Percentiles rank a stretch among this genome's conserved stretches.
These are phyloP conservation scores for Arabidopsis hybrid DNA, from an alignment of 441 rosid genomes.

Conservation along the genomic window DNA sequence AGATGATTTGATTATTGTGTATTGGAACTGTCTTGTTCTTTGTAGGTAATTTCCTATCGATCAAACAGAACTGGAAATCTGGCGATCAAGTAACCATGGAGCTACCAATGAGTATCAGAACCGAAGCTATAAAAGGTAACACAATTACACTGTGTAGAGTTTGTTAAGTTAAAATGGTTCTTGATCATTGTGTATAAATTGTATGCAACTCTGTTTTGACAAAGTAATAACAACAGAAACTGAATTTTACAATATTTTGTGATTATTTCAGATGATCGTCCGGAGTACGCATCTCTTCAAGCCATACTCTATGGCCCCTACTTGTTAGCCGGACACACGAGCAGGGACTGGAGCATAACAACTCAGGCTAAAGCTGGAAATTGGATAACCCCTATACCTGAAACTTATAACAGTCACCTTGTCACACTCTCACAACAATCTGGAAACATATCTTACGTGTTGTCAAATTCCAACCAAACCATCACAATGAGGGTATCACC, in stretches of 20 bases:
- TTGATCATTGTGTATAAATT: neutral
- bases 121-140: constrained; percentile 85
- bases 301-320: constrained; percentile 92
- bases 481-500: constrained; percentile 67
- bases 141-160: neutral
- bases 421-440: constrained; percentile 67
- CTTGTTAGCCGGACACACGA: constrained; percentile 73
- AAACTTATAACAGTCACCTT: constrained; percentile 56
- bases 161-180: constrained; percentile 4
- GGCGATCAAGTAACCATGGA: constrained; percentile 67
- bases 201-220: constrained; percentile 31
- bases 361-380: constrained; percentile 50
- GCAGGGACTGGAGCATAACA: constrained; percentile 73
- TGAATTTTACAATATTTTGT: neutral
- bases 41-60: constrained; percentile 60
- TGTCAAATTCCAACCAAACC: constrained; percentile 67
- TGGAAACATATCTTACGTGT: constrained; percentile 55
- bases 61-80: constrained; percentile 65
- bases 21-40: neutral
- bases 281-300: constrained; percentile 69
- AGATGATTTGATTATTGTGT: too few species aligned
- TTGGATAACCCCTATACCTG: constrained; percentile 72
- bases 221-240: neutral
- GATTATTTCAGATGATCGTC: constrained; percentile 71
- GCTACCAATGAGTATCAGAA: constrained; percentile 70